A percentile compares a stretch with the other conserved stretches of the same genome.
phyloP scores from a whole-genome alignment of 495 filamentous ascomycete genomes.

The Daldinia childiae region DNA sequence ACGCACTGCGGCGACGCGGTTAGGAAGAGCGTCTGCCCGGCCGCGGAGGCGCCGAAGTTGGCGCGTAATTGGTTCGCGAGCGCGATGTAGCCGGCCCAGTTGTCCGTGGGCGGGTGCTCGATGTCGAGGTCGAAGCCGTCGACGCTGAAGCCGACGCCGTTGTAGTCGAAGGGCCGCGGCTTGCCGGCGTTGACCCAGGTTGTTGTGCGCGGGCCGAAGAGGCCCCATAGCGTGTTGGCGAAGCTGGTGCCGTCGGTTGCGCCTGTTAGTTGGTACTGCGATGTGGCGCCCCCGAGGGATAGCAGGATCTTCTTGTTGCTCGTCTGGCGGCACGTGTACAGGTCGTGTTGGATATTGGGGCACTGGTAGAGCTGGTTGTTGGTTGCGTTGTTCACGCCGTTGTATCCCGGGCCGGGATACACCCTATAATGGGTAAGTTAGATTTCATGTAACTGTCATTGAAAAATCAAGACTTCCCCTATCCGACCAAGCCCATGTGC shows the following conservation, averaged over 20 bases:
- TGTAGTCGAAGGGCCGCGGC: conserved; percentile 57
- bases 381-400: conserved; percentile 34
- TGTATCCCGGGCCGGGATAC: conserved; percentile 48
- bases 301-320: conserved; percentile 70
- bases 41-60: conserved; percentile 3
- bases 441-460: background rate
- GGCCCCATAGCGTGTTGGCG: conserved; percentile 69
- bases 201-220: conserved; percentile 64
- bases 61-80: conserved; percentile 51
- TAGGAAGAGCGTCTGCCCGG: conserved; percentile 46
- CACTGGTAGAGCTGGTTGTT: conserved; percentile 44
- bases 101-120: conserved; percentile 53
- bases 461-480: too few species aligned
- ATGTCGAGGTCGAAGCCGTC: conserved; percentile 72
- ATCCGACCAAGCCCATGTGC: too few species aligned
- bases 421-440: background rate
- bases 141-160: conserved; percentile 52
- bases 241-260: conserved; percentile 64
- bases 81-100: conserved; percentile 38
- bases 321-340: conserved; percentile 58
- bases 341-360: conserved; percentile 56
- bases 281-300: conserved; percentile 69
- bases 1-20: conserved; percentile 68
- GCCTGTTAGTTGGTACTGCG: conserved; percentile 49
- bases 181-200: conserved; percentile 48